phyloP scores from a whole-genome alignment of 345 rosid species.

The Citrus medica region DNA sequence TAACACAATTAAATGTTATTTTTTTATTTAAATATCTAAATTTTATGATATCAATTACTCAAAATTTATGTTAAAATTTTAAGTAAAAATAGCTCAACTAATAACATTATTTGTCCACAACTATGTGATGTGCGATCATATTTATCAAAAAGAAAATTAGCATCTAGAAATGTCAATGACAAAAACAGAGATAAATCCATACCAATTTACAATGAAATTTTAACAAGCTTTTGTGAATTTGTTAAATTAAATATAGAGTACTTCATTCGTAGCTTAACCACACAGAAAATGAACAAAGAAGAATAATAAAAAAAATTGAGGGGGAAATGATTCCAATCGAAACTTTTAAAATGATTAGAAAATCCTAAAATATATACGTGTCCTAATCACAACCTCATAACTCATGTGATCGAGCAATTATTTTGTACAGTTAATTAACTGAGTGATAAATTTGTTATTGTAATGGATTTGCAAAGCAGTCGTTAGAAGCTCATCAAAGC shows the following conservation, averaged over 20 bases:
- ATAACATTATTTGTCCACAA: too few relatives aligned
- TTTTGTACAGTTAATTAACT: background rate
- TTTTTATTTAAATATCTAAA: too few relatives aligned
- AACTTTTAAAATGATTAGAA: background rate
- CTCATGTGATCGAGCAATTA: background rate
- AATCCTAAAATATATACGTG: background rate
- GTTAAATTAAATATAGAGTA: background rate
- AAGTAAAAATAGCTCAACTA: too few relatives aligned
- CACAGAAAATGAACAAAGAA: background rate
- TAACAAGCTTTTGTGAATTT: background rate
- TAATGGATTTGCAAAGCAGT: background rate
- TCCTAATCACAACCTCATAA: slow-evolving; percentile 1
- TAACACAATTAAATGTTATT: too few relatives aligned
- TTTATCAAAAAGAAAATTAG: too few relatives aligned
- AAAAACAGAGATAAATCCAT: too few relatives aligned
- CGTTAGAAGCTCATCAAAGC: background rate
- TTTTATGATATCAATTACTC: too few relatives aligned
- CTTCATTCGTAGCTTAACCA: background rate
- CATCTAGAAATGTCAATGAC: too few relatives aligned
- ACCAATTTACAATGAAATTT: background rate
- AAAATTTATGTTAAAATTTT: too few relatives aligned
- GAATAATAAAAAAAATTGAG: background rate
- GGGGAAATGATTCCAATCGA: background rate
- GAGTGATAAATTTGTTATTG: background rate
- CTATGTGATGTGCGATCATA: too few relatives aligned